Evolutionary conservation across 345 rosid species (phyloP).

Genomic region (Eutrema yunnanense): DNA sequence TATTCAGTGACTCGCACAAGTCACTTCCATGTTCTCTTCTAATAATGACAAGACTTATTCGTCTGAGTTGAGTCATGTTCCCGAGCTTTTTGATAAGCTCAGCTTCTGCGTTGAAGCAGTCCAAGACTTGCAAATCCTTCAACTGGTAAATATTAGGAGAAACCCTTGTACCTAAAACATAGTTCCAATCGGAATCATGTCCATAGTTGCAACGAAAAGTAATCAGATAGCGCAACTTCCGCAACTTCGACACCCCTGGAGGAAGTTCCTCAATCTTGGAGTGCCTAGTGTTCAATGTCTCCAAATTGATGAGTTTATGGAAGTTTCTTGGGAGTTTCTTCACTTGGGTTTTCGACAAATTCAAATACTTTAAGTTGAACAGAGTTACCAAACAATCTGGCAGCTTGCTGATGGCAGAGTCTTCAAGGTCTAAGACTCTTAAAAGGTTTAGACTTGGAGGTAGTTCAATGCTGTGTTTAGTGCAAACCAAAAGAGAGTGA

Average conservation of each 20-base stretch:
- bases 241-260: slow-evolving; percentile 18
- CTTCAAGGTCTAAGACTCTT: slow-evolving; percentile 35
- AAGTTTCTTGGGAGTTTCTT: slow-evolving; percentile 30
- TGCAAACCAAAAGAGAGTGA: slow-evolving; percentile 32
- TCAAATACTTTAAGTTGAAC: slow-evolving; percentile 38
- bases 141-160: slow-evolving; percentile 4
- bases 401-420: slow-evolving; percentile 19
- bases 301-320: slow-evolving; percentile 27
- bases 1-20: slow-evolving; percentile 28
- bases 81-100: slow-evolving; percentile 12
- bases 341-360: slow-evolving; percentile 29
- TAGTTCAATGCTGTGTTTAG: not conserved
- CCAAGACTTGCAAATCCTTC: slow-evolving; percentile 34
- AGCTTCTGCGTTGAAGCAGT: slow-evolving; percentile 14
- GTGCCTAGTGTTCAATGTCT: slow-evolving; percentile 20
- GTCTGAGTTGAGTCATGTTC: slow-evolving; percentile 33
- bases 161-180: slow-evolving; percentile 14
- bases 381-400: slow-evolving; percentile 18
- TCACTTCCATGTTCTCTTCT: slow-evolving; percentile 20
- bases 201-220: not conserved
- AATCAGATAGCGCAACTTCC: slow-evolving; percentile 24
- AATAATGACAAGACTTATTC: slow-evolving; percentile 20
- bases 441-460: slow-evolving; percentile 17
- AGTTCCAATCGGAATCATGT: slow-evolving; percentile 5
- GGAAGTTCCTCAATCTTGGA: slow-evolving; percentile 33